Base-by-base conservation (phyloP, 306 rosid genomes). In the Potentilla sterilis region DNA sequence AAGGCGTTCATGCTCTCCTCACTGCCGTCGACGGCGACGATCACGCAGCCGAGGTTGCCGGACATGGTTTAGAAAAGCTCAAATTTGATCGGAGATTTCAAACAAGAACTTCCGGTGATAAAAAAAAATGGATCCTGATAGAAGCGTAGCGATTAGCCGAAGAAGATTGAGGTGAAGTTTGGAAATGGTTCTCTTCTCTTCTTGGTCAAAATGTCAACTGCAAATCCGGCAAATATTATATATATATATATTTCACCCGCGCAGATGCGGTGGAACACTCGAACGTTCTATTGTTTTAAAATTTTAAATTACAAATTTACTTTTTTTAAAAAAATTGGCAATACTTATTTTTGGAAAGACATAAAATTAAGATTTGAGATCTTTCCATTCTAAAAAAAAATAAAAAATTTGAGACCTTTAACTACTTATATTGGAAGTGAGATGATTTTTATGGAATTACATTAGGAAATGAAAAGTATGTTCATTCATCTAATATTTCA, bases 1-100 rank as follows among this genome's bases (percentile, higher is more conserved):
- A 93, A 79, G 7, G 94, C 91, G 41, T 73, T 72, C 98, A 94
- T 94, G 84, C 98, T 94, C 80, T 82, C 92, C 49, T 94, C 91
- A 82, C 88, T 94, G 63, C 94, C 96, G 67, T 94, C 98, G 5
- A 91, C 92, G 48, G 98, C 88, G 35, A 89, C 87, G 24, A 90
- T 62, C 35, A 87, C 98, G 79, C 96, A 79, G 16, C 81, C 65
- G 1, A 94, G 86, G 47, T 81, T 92, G 40, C 91, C 93, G 0
- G 94, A 37, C 91, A 88, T 88, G 47, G 48, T 69, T 77, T 5
- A 22, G 51, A 12, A 12, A 11, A 0, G 69, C 67, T 47, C 2
- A 10, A 37, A 65, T 9, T 65, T 3, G 63, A 46, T 57, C 63
- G 21, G 67, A 13, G 38, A 72, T 49, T 37, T 37, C 3, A 42